Percentiles rank a stretch among this genome's conserved stretches.
phyloP scores from a whole-genome alignment of 352 stramenopile genomes.

The Phytophthora melonis region DNA sequence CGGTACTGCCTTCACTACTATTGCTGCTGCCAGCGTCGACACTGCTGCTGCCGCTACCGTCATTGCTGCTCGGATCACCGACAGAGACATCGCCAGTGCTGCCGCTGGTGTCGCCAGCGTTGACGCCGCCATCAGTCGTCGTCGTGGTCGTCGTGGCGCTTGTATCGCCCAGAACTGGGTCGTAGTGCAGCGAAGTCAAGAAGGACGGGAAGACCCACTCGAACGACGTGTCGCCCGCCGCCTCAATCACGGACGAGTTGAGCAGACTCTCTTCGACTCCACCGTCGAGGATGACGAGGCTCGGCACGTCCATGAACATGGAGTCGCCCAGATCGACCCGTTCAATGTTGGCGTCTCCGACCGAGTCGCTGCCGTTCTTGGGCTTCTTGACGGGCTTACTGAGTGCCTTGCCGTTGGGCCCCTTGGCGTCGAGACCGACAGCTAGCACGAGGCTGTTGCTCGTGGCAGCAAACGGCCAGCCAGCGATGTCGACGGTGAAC shows the following conservation, averaged over 20 bases:
- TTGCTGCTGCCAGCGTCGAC: too few species aligned
- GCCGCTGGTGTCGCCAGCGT: not conserved
- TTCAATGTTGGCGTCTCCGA: conserved; percentile 23
- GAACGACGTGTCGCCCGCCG: conserved; percentile 28
- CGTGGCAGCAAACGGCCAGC: conserved; percentile 38
- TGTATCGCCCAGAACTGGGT: conserved; percentile 50
- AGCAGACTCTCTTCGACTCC: conserved; percentile 19
- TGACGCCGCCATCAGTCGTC: not conserved
- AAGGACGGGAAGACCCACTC: conserved; percentile 59
- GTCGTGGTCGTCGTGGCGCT: conserved; percentile 4
- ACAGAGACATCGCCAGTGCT: not conserved
- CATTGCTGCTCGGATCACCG: too few species aligned
- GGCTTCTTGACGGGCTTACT: conserved; percentile 27
- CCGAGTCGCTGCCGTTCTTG: conserved; percentile 8
- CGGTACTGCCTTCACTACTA: too few species aligned
- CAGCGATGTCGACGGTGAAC: conserved; percentile 46
- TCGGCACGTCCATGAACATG: conserved; percentile 52
- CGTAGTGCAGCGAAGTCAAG: conserved; percentile 51
- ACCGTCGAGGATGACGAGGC: conserved; percentile 29
- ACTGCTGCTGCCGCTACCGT: too few species aligned
- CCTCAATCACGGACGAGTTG: conserved; percentile 37
- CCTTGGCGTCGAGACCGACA: conserved; percentile 43
- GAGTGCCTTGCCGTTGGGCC: conserved; percentile 16
- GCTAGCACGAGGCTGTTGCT: conserved; percentile 42
- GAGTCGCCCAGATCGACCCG: conserved; percentile 43